Conservation (phyloP, 768 basidiomycete genomes). For the Amanita brunnescens region DNA sequence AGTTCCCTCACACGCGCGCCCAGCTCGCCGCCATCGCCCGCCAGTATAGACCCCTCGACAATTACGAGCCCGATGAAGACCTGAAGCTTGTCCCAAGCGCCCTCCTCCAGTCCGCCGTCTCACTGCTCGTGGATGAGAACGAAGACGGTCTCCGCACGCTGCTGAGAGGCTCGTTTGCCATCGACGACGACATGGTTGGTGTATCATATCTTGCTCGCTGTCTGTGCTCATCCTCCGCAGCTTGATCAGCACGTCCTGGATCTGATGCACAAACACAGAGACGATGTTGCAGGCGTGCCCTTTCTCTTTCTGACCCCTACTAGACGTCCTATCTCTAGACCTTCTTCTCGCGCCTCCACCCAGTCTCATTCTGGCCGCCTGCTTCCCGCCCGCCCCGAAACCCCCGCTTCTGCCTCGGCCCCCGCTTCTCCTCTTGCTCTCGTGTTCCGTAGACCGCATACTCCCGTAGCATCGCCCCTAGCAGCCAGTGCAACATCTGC, state of each 20-base stretch:
- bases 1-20: slow-evolving; percentile 78
- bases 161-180: slow-evolving; percentile 60
- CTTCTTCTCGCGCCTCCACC: slow-evolving; percentile 71
- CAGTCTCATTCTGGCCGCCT: slow-evolving; percentile 63
- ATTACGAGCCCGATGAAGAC: slow-evolving; percentile 41
- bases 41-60: slow-evolving; percentile 56
- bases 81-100: slow-evolving; percentile 44
- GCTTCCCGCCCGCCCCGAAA: slow-evolving; percentile 60
- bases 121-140: slow-evolving; percentile 68
- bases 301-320: slow-evolving; percentile 79
- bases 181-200: slow-evolving; percentile 63
- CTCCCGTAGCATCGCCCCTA: slow-evolving; percentile 69
- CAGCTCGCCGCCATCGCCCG: slow-evolving; percentile 69
- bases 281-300: slow-evolving; percentile 75
- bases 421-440: slow-evolving; percentile 71
- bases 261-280: slow-evolving; percentile 91
- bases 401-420: slow-evolving; percentile 61
- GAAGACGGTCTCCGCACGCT: slow-evolving; percentile 80
- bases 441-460: slow-evolving; percentile 72
- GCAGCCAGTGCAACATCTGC: slow-evolving; percentile 41
- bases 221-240: slow-evolving; percentile 26
- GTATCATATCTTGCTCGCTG: slow-evolving; percentile 6
- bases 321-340: slow-evolving; percentile 68
- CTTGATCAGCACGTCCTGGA: slow-evolving; percentile 86
- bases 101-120: slow-evolving; percentile 64